A percentile compares a stretch with the other conserved stretches of the same genome.
Evolutionary conservation across 164 flowering plant species (phyloP).

Genomic region (Sextonia rubra): DNA sequence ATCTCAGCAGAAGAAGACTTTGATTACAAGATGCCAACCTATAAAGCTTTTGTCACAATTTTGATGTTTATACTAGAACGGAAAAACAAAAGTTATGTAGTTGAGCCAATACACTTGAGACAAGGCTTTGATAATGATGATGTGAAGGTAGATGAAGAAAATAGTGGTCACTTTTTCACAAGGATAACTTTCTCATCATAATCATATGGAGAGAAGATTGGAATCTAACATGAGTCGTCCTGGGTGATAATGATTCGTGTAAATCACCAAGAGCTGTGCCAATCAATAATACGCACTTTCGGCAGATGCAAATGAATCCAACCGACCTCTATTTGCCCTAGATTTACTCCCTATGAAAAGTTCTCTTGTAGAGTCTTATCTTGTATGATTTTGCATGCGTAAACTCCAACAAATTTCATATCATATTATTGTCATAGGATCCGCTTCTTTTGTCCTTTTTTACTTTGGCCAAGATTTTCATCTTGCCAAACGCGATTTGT

Average conservation of each 20-base stretch:
- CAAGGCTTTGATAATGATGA: background rate
- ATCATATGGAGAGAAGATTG: background rate
- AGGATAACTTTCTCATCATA: background rate
- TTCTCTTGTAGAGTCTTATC: background rate
- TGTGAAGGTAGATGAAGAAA: background rate
- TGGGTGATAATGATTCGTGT: background rate
- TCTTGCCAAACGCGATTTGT: too few relatives aligned
- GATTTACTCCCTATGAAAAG: background rate
- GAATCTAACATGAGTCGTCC: background rate
- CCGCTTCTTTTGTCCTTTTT: too few relatives aligned
- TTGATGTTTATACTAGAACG: background rate
- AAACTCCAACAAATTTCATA: background rate
- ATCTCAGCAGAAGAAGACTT: too few relatives aligned
- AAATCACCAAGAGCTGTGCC: background rate
- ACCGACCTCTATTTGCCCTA: conserved; percentile 1
- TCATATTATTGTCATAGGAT: too few relatives aligned
- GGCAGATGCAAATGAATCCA: conserved; percentile 1
- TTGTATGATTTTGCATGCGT: background rate
- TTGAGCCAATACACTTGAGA: background rate
- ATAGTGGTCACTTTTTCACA: background rate
- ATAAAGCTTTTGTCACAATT: background rate
- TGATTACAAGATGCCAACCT: background rate
- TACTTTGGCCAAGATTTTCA: too few relatives aligned
- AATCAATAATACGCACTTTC: conserved; percentile 1
- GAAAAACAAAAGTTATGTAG: background rate